Evolutionary conservation across 2,329 filamentous ascomycete species (phyloP), one percentile per base, ranked within the genome.

Genomic region (Allantophomopsis cytisporea): DNA sequence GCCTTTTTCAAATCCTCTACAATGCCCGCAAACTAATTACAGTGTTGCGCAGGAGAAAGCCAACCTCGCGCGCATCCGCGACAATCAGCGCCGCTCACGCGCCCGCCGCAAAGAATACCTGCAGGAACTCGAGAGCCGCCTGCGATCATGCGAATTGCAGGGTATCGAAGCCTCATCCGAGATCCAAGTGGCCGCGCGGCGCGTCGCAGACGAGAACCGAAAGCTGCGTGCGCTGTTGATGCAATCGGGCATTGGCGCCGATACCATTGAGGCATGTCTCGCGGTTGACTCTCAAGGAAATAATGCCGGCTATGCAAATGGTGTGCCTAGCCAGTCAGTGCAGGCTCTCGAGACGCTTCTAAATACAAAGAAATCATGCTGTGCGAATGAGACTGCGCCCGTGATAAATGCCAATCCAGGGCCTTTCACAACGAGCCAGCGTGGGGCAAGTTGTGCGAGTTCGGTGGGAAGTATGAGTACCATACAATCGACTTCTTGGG

Each of bases 71-170:
- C 76, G 81, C 42, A 79, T 86, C 47, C 72, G 82, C 46, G 79
- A 87, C 50, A 88, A 87, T 51, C 83, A 87, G 55, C 69, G 82
- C 41, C 75, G 81, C 45, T 84, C 78, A n/a, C 75, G 83, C 39
- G 80, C 80, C 35, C 71, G 81, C 30, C 70, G 77, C 46, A 83
- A 81, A 61, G 80, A 84, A 52, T 85, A 87, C 53, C 61, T 85
- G 31, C 65, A 76, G 44, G 77, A 82, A 40, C 35, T 36, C 35
- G 80, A 87, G 57, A 62, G 68, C 39, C 76, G 74, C 43, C 60
- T 80, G 41, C 70, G 75, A 36, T 60, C 62, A 39, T 83, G 71
- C 53, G 78, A 86, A 55, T 64, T 72, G 31, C 62, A 70, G 23
- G 81, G 82, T 14, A 68, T 82, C 37, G 71, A 80, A 50, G 81